These are phyloP conservation scores for Cyberlindnera mrakii DNA, from an alignment of 805 yeast species.

Conservation along the genomic window DNA sequence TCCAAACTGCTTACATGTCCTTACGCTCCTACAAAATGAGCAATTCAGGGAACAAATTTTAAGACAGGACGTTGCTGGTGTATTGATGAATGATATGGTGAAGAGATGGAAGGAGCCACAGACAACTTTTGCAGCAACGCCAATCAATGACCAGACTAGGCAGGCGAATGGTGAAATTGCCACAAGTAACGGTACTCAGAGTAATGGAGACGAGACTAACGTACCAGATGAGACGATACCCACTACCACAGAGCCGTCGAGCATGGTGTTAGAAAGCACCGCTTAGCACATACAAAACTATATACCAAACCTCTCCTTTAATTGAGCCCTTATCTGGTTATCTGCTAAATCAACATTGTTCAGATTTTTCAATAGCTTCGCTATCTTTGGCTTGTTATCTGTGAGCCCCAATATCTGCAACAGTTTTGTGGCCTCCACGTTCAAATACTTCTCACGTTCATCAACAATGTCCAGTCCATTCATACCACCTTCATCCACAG, in stretches of 20 bases:
- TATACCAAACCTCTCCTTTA: constrained; percentile 16
- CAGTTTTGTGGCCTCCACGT: constrained; percentile 31
- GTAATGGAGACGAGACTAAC: neutral
- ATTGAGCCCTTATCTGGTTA: constrained; percentile 14
- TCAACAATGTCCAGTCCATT: constrained; percentile 21
- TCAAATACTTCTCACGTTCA: constrained; percentile 34
- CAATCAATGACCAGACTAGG: constrained; percentile 6
- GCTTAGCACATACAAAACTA: neutral
- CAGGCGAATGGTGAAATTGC: neutral
- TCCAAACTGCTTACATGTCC: constrained; percentile 82
- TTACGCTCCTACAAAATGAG: constrained; percentile 42
- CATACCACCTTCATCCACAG: constrained; percentile 9
- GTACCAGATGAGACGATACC: neutral
- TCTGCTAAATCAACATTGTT: constrained; percentile 16
- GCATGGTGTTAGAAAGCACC: constrained; percentile 3
- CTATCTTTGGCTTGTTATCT: constrained; percentile 18
- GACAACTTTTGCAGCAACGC: constrained; percentile 23
- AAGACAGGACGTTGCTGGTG: constrained; percentile 50
- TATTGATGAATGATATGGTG: constrained; percentile 71
- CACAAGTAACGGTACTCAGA: neutral
- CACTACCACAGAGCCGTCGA: neutral
- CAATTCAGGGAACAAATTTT: constrained; percentile 50
- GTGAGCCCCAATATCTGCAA: constrained; percentile 21
- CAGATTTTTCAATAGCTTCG: constrained; percentile 15
- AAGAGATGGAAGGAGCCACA: constrained; percentile 46